phyloP scores from a whole-genome alignment of 805 yeast genomes.

The Candida berthetii region DNA sequence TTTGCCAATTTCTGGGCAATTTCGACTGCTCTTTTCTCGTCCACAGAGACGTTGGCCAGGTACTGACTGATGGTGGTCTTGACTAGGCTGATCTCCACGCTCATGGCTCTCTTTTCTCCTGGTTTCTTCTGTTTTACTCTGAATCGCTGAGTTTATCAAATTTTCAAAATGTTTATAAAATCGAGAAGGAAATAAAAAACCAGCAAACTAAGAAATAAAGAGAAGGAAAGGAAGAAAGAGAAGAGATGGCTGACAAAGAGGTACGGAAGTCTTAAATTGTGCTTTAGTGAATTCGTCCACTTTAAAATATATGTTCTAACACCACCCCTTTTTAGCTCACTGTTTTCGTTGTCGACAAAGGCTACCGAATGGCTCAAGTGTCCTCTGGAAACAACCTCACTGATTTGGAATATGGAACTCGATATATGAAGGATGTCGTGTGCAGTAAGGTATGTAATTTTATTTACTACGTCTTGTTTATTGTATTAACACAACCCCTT shows the following conservation, averaged over 20 bases:
- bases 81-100: background rate
- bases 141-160: too few relatives aligned
- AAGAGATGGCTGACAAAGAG: conserved; percentile 30
- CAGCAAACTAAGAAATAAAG: too few relatives aligned
- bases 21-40: conserved; percentile 22
- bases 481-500: background rate
- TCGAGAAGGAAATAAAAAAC: too few relatives aligned
- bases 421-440: conserved; percentile 35
- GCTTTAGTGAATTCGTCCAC: background rate
- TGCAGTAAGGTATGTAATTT: conserved; percentile 12
- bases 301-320: background rate
- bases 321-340: conserved; percentile 24
- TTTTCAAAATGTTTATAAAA: too few relatives aligned
- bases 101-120: background rate
- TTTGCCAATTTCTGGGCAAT: conserved; percentile 23
- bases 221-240: background rate
- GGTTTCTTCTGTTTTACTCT: too few relatives aligned
- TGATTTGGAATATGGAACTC: conserved; percentile 29
- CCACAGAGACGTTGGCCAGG: conserved; percentile 32
- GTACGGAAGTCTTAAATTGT: too few relatives aligned
- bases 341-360: conserved; percentile 43
- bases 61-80: conserved; percentile 23
- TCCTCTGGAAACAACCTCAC: conserved; percentile 22
- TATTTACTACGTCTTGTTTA: background rate
- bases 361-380: conserved; percentile 30